phyloP scores from a whole-genome alignment of 805 yeast genomes.

The Ascoidea rubescens region DNA sequence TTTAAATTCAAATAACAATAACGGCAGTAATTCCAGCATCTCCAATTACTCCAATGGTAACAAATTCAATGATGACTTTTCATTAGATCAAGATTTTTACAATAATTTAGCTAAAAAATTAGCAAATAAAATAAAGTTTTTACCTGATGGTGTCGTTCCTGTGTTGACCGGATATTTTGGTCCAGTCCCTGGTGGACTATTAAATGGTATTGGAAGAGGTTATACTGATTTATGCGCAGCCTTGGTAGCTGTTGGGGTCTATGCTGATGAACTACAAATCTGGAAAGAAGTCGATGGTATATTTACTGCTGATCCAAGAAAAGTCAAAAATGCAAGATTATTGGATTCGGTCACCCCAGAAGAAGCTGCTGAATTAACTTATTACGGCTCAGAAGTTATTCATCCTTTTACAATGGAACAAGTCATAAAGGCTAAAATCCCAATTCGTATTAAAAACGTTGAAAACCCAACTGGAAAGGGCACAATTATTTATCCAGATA shows the following conservation, averaged over 20 bases:
- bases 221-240: slow-evolving; percentile 98
- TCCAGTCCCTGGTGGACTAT: slow-evolving; percentile 85
- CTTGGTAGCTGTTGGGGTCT: slow-evolving; percentile 80
- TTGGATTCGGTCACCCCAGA: slow-evolving; percentile 89
- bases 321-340: slow-evolving; percentile 79
- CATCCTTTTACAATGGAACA: slow-evolving; percentile 99
- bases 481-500: slow-evolving; percentile 88
- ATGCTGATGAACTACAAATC: slow-evolving; percentile 88
- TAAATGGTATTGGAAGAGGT: slow-evolving; percentile 92
- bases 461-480: slow-evolving; percentile 89
- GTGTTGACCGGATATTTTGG: slow-evolving; percentile 96
- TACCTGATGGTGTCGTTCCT: slow-evolving; percentile 43
- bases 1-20: slow-evolving; percentile 1
- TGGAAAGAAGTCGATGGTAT: slow-evolving; percentile 99
- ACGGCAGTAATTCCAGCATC: slow-evolving; percentile 25
- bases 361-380: slow-evolving; percentile 96
- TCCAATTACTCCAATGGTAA: slow-evolving; percentile 30
- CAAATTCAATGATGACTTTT: not conserved
- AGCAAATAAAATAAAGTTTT: slow-evolving; percentile 30
- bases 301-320: slow-evolving; percentile 96
- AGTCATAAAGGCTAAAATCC: slow-evolving; percentile 89
- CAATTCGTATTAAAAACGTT: slow-evolving; percentile 92
- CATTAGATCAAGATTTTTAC: slow-evolving; percentile 54
- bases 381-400: slow-evolving; percentile 94
- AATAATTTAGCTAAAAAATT: slow-evolving; percentile 37